Percentiles rank a stretch among this genome's conserved stretches.
These are phyloP conservation scores for Candida neerlandica DNA, from an alignment of 1,139 yeast genomes.

Conservation along the genomic window DNA sequence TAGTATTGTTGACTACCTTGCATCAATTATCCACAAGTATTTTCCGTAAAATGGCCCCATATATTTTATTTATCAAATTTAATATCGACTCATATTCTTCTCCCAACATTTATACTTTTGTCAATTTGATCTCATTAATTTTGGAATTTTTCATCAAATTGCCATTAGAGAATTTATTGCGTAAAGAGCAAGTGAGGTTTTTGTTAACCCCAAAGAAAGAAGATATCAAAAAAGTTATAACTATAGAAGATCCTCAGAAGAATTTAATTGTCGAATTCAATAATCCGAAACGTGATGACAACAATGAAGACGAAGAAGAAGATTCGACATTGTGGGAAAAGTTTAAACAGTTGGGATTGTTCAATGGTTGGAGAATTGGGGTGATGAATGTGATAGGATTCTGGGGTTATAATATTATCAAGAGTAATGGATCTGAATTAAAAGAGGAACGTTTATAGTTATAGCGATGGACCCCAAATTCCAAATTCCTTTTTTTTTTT, in stretches of 20 bases:
- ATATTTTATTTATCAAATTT: conserved; percentile 61
- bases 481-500: too few species aligned
- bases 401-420: conserved; percentile 75
- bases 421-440: conserved; percentile 50
- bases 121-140: conserved; percentile 59
- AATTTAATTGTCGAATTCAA: conserved; percentile 55
- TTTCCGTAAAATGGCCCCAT: conserved; percentile 73
- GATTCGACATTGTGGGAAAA: conserved; percentile 19
- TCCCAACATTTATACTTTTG: conserved; percentile 57
- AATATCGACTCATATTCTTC: conserved; percentile 71
- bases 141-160: conserved; percentile 73
- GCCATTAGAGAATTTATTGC: conserved; percentile 83
- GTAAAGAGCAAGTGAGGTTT: conserved; percentile 79
- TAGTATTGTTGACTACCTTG: conserved; percentile 57
- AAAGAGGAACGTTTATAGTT: conserved; percentile 40
- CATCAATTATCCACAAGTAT: conserved; percentile 65
- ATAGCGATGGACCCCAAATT: neutral
- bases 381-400: conserved; percentile 76
- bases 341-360: conserved; percentile 46
- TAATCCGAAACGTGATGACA: conserved; percentile 12
- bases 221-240: conserved; percentile 38
- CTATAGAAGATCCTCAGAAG: conserved; percentile 42
- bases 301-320: conserved; percentile 7
- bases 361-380: conserved; percentile 93
- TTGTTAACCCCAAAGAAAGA: conserved; percentile 47